Evolutionary conservation across 495 filamentous ascomycete species (phyloP).

Genomic region (Penicillium arizonense): DNA sequence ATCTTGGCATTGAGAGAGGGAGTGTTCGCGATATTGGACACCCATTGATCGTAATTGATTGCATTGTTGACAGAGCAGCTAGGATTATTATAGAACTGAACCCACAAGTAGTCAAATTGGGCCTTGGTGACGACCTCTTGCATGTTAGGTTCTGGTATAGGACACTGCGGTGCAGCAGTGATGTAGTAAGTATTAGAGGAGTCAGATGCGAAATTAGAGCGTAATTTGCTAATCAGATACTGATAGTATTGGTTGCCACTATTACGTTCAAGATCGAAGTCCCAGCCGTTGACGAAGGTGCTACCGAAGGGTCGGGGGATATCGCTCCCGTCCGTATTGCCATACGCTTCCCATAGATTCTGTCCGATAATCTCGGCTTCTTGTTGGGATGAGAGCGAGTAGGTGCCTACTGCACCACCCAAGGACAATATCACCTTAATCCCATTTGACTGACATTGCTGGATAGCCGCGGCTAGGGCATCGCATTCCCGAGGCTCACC

Average conservation of each 20-base stretch:
- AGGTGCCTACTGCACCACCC: slow-evolving; percentile 40
- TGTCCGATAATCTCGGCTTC: slow-evolving; percentile 47
- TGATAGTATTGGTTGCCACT: slow-evolving; percentile 37
- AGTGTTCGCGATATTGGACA: slow-evolving; percentile 35
- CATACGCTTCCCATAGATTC: slow-evolving; percentile 55
- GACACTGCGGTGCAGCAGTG: slow-evolving; percentile 57
- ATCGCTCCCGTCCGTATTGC: slow-evolving; percentile 31
- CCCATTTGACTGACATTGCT: slow-evolving; percentile 47
- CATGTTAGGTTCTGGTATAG: slow-evolving; percentile 53
- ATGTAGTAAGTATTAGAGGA: slow-evolving; percentile 51
- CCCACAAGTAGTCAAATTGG: slow-evolving; percentile 39
- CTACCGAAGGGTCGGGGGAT: slow-evolving; percentile 50
- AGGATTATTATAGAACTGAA: slow-evolving; percentile 49
- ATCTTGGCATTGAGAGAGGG: slow-evolving; percentile 42
- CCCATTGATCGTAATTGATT: slow-evolving; percentile 47
- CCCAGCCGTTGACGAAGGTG: slow-evolving; percentile 57
- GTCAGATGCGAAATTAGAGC: slow-evolving; percentile 43
- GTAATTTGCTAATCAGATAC: slow-evolving; percentile 45
- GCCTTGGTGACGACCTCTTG: slow-evolving; percentile 31
- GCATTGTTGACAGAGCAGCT: slow-evolving; percentile 22
- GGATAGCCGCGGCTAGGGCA: slow-evolving; percentile 42
- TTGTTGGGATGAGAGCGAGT: slow-evolving; percentile 35
- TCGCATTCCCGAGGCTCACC: slow-evolving; percentile 39
- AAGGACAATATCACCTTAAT: slow-evolving; percentile 51
- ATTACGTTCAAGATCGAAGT: slow-evolving; percentile 45